Evolutionary conservation across 805 yeast species (phyloP).

Genomic region (Hanseniaspora osmophila): DNA sequence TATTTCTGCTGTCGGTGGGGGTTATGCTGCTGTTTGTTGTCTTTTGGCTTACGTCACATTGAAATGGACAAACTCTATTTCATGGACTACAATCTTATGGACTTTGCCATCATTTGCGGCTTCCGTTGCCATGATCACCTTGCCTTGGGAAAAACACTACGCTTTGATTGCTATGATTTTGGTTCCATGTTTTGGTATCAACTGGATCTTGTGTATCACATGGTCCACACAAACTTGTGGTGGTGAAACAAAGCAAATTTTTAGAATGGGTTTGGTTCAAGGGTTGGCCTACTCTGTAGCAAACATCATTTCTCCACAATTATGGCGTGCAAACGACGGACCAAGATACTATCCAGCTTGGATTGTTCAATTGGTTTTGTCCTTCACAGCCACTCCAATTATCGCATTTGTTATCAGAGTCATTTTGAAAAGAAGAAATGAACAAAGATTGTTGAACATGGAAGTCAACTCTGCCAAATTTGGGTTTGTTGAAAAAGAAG

Average conservation of each 20-base stretch:
- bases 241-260: slow-evolving; percentile 37
- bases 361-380: slow-evolving; percentile 42
- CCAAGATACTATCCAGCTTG: slow-evolving; percentile 36
- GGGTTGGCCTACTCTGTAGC: slow-evolving; percentile 30
- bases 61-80: background rate
- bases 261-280: slow-evolving; percentile 32
- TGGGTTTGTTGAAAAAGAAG: slow-evolving; percentile 21
- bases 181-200: slow-evolving; percentile 32
- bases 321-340: slow-evolving; percentile 34
- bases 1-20: slow-evolving; percentile 35
- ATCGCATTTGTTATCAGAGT: slow-evolving; percentile 30
- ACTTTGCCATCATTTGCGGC: slow-evolving; percentile 32
- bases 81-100: slow-evolving; percentile 18
- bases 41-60: slow-evolving; percentile 19
- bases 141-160: slow-evolving; percentile 31
- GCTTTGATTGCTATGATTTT: slow-evolving; percentile 35
- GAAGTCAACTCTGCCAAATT: slow-evolving; percentile 11
- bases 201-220: slow-evolving; percentile 26
- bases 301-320: slow-evolving; percentile 42
- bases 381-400: slow-evolving; percentile 33
- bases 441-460: slow-evolving; percentile 20
- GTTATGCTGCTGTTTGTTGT: slow-evolving; percentile 24
- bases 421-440: slow-evolving; percentile 33
- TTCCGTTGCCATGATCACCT: slow-evolving; percentile 30
- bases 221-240: slow-evolving; percentile 26